phyloP scores from a whole-genome alignment of 208 protist species.

The Leishmania tarentolae region DNA sequence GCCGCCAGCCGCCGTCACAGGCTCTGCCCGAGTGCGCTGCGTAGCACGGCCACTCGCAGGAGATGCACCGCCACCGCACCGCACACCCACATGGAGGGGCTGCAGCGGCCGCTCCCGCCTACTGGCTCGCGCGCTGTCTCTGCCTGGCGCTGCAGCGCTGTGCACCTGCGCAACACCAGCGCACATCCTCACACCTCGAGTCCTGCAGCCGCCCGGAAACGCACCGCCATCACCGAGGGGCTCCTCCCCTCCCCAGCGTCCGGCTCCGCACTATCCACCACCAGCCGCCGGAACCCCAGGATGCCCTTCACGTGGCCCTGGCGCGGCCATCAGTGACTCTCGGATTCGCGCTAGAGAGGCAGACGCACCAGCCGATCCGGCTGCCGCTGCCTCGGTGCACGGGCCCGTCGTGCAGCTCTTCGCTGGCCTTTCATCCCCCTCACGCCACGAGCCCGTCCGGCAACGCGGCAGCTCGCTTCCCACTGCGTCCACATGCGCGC shows the following conservation, averaged over 20 bases:
- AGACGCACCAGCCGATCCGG: neutral
- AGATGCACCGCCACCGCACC: too few species aligned
- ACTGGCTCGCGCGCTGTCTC: too few species aligned
- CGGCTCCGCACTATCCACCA: conserved; percentile 20
- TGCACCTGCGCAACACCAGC: neutral
- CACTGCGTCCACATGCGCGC: neutral
- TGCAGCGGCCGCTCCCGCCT: conserved; percentile 10
- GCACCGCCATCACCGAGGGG: neutral
- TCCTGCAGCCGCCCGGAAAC: neutral
- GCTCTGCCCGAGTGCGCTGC: neutral
- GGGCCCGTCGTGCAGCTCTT: neutral
- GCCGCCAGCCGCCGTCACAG: neutral
- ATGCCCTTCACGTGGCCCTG: conserved; percentile 9
- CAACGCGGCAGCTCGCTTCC: neutral
- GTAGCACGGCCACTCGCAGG: neutral
- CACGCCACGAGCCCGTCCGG: neutral
- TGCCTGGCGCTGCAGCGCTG: neutral
- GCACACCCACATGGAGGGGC: conserved; percentile 5
- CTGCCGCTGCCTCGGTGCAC: neutral
- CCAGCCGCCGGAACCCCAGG: conserved; percentile 23
- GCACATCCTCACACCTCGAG: neutral
- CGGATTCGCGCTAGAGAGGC: neutral
- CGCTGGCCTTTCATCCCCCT: neutral
- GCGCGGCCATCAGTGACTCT: neutral
- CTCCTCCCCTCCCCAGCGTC: conserved; percentile 21